These are phyloP conservation scores for Golubevia pallescens DNA, from an alignment of 1,284 basidiomycete genomes.

Conservation along the genomic window DNA sequence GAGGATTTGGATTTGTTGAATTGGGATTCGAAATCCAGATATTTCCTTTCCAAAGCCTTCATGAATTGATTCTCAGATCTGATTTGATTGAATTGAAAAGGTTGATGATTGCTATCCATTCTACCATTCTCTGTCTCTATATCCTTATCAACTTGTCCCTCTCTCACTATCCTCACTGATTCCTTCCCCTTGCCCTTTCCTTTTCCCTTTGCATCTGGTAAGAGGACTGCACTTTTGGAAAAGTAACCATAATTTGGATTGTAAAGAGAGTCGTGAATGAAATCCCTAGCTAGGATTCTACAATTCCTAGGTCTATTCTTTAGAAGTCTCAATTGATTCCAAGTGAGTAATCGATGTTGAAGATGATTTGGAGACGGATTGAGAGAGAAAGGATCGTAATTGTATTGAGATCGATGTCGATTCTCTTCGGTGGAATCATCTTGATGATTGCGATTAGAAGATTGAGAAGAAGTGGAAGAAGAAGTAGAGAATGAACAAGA, in stretches of 20 bases:
- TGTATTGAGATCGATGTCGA: slow-evolving; percentile 56
- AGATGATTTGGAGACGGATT: slow-evolving; percentile 43
- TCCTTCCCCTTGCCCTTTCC: neutral
- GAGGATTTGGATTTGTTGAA: slow-evolving; percentile 6
- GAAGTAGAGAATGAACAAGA: no score
- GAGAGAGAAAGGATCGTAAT: slow-evolving; percentile 53
- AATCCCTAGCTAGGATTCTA: slow-evolving; percentile 92
- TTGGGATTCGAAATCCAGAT: slow-evolving; percentile 10
- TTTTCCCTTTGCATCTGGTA: neutral
- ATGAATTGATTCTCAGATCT: slow-evolving; percentile 4
- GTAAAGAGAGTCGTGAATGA: slow-evolving; percentile 94
- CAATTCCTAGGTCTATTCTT: neutral
- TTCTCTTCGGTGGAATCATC: neutral
- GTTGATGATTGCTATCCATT: neutral
- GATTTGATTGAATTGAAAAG: no score
- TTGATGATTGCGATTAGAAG: neutral
- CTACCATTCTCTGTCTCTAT: slow-evolving; percentile 8
- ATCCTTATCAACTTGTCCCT: neutral
- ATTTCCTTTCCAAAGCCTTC: slow-evolving; percentile 1
- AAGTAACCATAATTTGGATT: slow-evolving; percentile 99
- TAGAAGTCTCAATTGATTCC: slow-evolving; percentile 1
- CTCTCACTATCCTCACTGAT: neutral
- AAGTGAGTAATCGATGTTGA: slow-evolving; percentile 40
- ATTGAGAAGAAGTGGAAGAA: neutral
- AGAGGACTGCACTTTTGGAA: slow-evolving; percentile 76